phyloP scores from a whole-genome alignment of 345 rosid species.

The Eucalyptus curtisii region DNA sequence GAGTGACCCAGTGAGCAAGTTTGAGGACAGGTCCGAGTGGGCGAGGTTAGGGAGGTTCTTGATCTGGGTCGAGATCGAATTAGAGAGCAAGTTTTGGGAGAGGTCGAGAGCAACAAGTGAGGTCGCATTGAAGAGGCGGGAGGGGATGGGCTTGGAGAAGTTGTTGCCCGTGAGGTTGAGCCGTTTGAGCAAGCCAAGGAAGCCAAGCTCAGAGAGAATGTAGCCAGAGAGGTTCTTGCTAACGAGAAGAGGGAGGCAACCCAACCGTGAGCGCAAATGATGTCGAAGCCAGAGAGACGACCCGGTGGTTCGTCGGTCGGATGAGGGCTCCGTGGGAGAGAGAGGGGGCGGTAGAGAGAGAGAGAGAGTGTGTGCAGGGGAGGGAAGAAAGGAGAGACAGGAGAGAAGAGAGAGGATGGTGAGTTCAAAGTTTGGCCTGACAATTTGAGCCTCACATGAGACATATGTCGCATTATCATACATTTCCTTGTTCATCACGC shows the following conservation, averaged over 20 bases:
- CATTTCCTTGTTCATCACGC: too few species aligned
- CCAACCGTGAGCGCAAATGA: background rate
- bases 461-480: too few species aligned
- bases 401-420: too few species aligned
- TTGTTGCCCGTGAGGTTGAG: slow-evolving; percentile 68
- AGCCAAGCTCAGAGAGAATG: slow-evolving; percentile 84
- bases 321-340: too few species aligned
- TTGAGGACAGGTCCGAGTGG: slow-evolving; percentile 66
- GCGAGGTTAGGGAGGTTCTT: slow-evolving; percentile 22
- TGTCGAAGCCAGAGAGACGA: too few species aligned
- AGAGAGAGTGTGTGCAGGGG: too few species aligned
- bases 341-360: too few species aligned
- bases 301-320: too few species aligned
- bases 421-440: too few species aligned
- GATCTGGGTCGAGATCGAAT: slow-evolving; percentile 42
- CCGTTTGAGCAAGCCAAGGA: slow-evolving; percentile 54
- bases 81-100: slow-evolving; percentile 54
- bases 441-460: too few species aligned
- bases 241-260: slow-evolving; percentile 65
- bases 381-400: too few species aligned
- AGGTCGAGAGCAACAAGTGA: slow-evolving; percentile 61
- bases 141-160: slow-evolving; percentile 64
- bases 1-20: slow-evolving; percentile 57
- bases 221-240: slow-evolving; percentile 68
- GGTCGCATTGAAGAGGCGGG: slow-evolving; percentile 69